These are phyloP conservation scores for Psilocybe subaeruginosa DNA, from an alignment of 768 basidiomycete species.

Conservation along the genomic window DNA sequence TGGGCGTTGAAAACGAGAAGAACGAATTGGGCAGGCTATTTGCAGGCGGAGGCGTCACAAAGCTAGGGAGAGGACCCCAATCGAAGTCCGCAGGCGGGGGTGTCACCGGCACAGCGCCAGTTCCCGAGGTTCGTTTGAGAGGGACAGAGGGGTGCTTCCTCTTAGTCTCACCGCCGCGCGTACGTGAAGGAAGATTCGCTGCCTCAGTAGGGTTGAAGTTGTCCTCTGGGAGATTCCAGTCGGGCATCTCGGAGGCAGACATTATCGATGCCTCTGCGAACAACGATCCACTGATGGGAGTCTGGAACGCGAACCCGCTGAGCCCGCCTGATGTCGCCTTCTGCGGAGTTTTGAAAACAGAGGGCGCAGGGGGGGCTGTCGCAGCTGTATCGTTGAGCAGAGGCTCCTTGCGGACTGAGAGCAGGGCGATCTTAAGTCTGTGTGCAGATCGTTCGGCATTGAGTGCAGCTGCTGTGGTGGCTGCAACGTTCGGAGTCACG, in stretches of 20 bases:
- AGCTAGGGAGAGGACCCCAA: slow-evolving; percentile 65
- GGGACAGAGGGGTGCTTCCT: slow-evolving; percentile 45
- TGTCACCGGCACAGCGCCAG: slow-evolving; percentile 22
- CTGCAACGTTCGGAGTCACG: slow-evolving; percentile 68
- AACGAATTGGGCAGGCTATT: slow-evolving; percentile 16
- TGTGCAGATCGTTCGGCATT: slow-evolving; percentile 79
- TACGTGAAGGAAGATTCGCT: slow-evolving; percentile 19
- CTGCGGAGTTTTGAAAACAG: slow-evolving; percentile 41
- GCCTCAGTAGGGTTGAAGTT: slow-evolving; percentile 41
- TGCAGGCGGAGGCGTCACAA: slow-evolving; percentile 30
- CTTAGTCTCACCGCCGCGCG: slow-evolving; percentile 31
- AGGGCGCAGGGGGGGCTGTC: slow-evolving; percentile 31
- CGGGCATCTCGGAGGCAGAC: slow-evolving; percentile 15
- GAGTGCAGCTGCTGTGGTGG: slow-evolving; percentile 78
- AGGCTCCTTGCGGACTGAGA: slow-evolving; percentile 63
- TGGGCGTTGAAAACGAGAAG: slow-evolving; percentile 15
- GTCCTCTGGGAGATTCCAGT: slow-evolving; percentile 37
- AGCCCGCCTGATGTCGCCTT: slow-evolving; percentile 15
- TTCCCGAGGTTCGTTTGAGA: slow-evolving; percentile 36
- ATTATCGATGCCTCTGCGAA: slow-evolving; percentile 24
- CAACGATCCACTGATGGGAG: slow-evolving; percentile 23
- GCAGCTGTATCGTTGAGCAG: slow-evolving; percentile 63
- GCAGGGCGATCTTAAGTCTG: slow-evolving; percentile 68
- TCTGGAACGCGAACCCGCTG: slow-evolving; percentile 23
- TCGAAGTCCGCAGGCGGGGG: slow-evolving; percentile 42